Conservation (phyloP, 345 rosid genomes). For the Clarkia xantiana region DNA sequence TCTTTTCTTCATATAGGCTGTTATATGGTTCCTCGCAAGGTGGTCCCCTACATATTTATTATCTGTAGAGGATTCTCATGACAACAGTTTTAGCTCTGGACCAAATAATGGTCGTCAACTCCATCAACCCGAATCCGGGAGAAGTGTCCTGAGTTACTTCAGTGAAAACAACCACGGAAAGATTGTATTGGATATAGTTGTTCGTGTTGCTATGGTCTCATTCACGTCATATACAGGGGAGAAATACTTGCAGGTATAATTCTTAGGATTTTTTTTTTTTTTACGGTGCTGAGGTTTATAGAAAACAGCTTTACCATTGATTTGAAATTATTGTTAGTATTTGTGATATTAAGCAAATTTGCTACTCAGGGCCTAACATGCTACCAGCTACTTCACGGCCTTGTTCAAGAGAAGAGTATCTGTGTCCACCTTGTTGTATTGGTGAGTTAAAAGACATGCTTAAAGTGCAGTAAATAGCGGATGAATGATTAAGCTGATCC, state of each 20-base stretch:
- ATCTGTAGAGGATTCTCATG: slow-evolving; percentile 45
- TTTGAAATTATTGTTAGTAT: neutral
- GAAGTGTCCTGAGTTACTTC: slow-evolving; percentile 51
- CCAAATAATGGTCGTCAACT: slow-evolving; percentile 25
- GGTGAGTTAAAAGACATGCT: slow-evolving; percentile 60
- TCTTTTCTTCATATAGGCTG: slow-evolving; percentile 38
- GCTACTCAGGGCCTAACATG: slow-evolving; percentile 58
- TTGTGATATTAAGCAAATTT: neutral
- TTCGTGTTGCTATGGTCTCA: slow-evolving; percentile 57
- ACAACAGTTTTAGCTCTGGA: slow-evolving; percentile 27
- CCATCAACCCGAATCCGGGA: slow-evolving; percentile 35
- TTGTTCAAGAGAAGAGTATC: slow-evolving; percentile 63
- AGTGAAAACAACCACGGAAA: slow-evolving; percentile 75
- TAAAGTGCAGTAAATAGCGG: too few species aligned
- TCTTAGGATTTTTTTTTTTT: too few species aligned
- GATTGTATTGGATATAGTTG: slow-evolving; percentile 63
- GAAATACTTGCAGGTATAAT: slow-evolving; percentile 80
- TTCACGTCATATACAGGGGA: slow-evolving; percentile 89
- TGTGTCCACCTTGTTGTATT: slow-evolving; percentile 65
- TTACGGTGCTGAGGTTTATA: neutral
- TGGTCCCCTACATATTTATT: slow-evolving; percentile 82
- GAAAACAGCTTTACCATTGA: neutral
- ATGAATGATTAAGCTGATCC: neutral
- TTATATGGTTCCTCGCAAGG: slow-evolving; percentile 94
- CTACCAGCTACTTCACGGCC: slow-evolving; percentile 65